Evolutionary conservation across 805 yeast species (phyloP).

Genomic region (Ogataea angusta): DNA sequence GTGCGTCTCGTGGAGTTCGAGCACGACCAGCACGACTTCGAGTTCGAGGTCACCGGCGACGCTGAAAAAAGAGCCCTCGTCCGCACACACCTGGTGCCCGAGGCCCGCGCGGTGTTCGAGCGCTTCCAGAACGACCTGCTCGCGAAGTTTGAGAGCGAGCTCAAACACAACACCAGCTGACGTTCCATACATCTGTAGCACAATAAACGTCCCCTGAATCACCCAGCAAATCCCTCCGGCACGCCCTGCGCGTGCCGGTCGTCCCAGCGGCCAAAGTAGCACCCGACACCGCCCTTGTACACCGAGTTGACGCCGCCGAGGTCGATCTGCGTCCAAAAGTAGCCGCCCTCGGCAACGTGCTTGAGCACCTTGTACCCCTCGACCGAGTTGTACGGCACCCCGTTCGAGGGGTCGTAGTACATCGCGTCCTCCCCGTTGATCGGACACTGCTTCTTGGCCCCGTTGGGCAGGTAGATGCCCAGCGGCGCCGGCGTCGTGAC

Average conservation of each 20-base stretch:
- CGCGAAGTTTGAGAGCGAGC: slow-evolving; percentile 32
- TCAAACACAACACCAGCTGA: slow-evolving; percentile 49
- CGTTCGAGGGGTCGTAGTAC: slow-evolving; percentile 84
- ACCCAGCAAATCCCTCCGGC: slow-evolving; percentile 67
- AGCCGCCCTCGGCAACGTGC: slow-evolving; percentile 52
- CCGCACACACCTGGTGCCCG: slow-evolving; percentile 50
- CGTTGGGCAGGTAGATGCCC: slow-evolving; percentile 69
- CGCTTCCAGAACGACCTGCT: slow-evolving; percentile 58
- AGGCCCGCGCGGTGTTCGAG: slow-evolving; percentile 40
- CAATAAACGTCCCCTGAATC: slow-evolving; percentile 2
- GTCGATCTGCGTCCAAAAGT: slow-evolving; percentile 50
- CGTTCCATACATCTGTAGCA: slow-evolving; percentile 1
- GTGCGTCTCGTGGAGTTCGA: slow-evolving; percentile 62
- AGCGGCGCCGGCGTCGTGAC: slow-evolving; percentile 70
- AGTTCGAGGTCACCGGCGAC: slow-evolving; percentile 42
- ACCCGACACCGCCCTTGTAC: slow-evolving; percentile 34
- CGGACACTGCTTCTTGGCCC: slow-evolving; percentile 62
- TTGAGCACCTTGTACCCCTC: slow-evolving; percentile 68
- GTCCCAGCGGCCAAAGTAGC: slow-evolving; percentile 40
- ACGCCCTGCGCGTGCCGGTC: slow-evolving; percentile 75
- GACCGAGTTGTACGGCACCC: slow-evolving; percentile 81
- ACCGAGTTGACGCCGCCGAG: slow-evolving; percentile 41
- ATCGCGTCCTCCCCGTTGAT: slow-evolving; percentile 77
- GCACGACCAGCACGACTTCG: slow-evolving; percentile 72
- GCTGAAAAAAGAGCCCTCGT: slow-evolving; percentile 38